Evolutionary conservation across 2,329 filamentous ascomycete species (phyloP), one percentile per base, ranked within the genome.

Genomic region (Hawksworthiomyces lignivorus): DNA sequence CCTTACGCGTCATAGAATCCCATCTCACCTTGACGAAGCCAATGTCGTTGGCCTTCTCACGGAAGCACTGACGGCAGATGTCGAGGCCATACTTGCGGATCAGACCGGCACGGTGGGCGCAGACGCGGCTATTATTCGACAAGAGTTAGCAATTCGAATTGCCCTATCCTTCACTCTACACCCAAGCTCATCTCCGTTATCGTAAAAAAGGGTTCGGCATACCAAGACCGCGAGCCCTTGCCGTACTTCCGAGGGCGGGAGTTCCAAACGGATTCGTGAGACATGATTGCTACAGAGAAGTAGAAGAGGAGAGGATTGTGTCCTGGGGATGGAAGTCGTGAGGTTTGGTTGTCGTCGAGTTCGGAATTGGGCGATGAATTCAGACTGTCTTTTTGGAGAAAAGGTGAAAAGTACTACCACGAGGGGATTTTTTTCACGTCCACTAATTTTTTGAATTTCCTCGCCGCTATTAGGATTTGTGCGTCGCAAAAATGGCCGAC

Each of bases 81-180:
- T 94, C 87, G 60, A 96, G 80, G 66, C 92, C 90, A 77, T 98
- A 98, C 78, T 98, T 98, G 78, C 92, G 89, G 82, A 98, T 95
- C 59, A 98, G 82, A 94, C 92, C 92, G 64, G 92, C 90, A 66
- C 80, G 82, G 85, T 98, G 90, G 66, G 88, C 87, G 87, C 75
- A 80, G 63, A 79, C 73, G 53, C 75, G 75, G 75, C 75, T 79
- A 54, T 39, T 46, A n/a, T n/a, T n/a, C n/a, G 32, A 41, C 31
- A 20, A 43, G 14, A 26, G 17, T 36, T 15, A 6, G 7, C 9
- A n/a, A 27, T 10, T n/a, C n/a, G n/a, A n/a, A n/a, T n/a, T n/a
- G n/a, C n/a, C n/a, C n/a, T n/a, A n/a, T n/a, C n/a, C n/a, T n/a
- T n/a, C n/a, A n/a, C n/a, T n/a, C n/a, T n/a, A n/a, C n/a, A n/a